Evolutionary conservation across 2,329 filamentous ascomycete species (phyloP), one percentile per base, ranked within the genome.

Genomic region (Trichoderma atroviride): DNA sequence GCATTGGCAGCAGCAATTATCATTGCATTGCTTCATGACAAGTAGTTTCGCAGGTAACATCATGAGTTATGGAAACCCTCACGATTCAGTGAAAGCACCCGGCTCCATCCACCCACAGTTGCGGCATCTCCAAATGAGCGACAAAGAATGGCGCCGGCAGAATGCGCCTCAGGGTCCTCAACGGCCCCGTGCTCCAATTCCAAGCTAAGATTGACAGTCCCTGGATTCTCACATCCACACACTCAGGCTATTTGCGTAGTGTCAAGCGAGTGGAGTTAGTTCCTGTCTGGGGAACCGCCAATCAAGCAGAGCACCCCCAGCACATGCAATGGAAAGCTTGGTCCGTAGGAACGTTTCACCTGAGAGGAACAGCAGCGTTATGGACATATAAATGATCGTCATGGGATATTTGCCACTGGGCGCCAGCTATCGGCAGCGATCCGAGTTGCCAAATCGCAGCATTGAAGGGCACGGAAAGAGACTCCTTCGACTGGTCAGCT

Each of bases 231-330:
- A 33, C 55, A 37, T 59, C 56, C 57, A 43, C 57, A 27, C 57
- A 43, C 35, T 57, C 63, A 59, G 35, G 5, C 53, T 52, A 58
- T 59, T 67, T 50, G 64, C n/a, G 40, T 24, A 22, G 60, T 22
- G 47, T 16, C 52, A 43, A 24, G 11, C 3, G 4, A 22, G 53
- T 64, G 60, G 59, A 24, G 60, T 29, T 43, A n/a, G 27, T 37
- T 27, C 35, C 14, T 35, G 55, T 61, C 58, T 67, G 65, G 65
- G 65, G 65, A 61, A 50, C 53, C 62, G 69, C 72, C 70, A 73
- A 73, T 73, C 47, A 70, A 70, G 71, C 59, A 43, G 52, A 67
- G 43, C 63, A 67, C 40, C 50, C 50, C 43, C 68, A 59, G 70
- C 70, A 71, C 70, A 71, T 71, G 70, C 53, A 61, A 59, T 31